phyloP scores from a whole-genome alignment of 495 filamentous ascomycete genomes.

The Talaromyces trachyspermus region DNA sequence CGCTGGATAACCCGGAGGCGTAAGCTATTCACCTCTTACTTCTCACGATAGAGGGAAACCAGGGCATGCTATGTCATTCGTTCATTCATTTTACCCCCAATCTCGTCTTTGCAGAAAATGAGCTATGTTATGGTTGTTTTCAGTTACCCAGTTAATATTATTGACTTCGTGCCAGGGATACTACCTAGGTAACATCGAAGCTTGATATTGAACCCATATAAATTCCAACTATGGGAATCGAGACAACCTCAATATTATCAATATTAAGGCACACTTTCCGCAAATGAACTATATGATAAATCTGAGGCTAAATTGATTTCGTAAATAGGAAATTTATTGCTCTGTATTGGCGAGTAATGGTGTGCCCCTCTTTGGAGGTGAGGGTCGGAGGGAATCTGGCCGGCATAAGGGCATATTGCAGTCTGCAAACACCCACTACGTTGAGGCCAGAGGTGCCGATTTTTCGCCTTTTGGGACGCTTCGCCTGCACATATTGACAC shows the following conservation, averaged over 20 bases:
- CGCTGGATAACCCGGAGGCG: no score
- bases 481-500: background rate
- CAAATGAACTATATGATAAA: background rate
- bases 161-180: no score
- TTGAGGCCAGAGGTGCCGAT: background rate
- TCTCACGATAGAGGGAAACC: no score
- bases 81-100: no score
- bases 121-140: no score
- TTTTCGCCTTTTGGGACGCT: background rate
- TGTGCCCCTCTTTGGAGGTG: background rate
- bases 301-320: background rate
- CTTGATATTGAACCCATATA: background rate
- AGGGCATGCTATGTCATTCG: no score
- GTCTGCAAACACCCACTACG: background rate
- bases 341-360: background rate
- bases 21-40: no score
- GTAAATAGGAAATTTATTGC: background rate
- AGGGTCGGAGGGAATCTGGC: background rate
- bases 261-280: no score
- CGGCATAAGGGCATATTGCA: background rate
- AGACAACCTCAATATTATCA: background rate
- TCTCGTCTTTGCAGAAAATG: no score
- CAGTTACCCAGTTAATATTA: no score
- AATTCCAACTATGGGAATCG: background rate
- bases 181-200: no score